Evolutionary conservation across 108 stramenopile genomes (phyloP).

Genomic region (Thalassiosira profunda): DNA sequence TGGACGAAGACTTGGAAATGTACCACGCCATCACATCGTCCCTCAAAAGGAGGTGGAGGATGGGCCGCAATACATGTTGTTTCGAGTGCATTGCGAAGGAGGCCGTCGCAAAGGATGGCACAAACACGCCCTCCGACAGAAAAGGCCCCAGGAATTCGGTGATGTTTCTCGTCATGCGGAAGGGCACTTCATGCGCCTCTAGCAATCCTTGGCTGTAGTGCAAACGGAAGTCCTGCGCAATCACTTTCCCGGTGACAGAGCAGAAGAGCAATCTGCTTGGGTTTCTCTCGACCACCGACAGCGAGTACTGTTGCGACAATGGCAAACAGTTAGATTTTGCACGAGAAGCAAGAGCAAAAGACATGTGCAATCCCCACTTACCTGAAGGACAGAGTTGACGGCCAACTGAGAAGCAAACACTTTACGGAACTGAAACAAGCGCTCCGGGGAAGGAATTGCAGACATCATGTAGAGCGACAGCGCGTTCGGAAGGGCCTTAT

Average conservation of each 20-base stretch:
- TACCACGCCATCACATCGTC: constrained; percentile 91
- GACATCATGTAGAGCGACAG: constrained; percentile 52
- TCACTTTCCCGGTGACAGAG: constrained; percentile 49
- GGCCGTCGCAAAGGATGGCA: constrained; percentile 65
- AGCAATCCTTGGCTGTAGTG: constrained; percentile 88
- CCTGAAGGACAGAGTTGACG: constrained; percentile 83
- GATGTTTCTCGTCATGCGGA: constrained; percentile 84
- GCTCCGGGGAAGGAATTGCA: constrained; percentile 51
- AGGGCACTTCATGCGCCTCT: constrained; percentile 69
- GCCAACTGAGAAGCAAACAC: constrained; percentile 79
- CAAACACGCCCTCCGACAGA: constrained; percentile 66
- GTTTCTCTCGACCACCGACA: constrained; percentile 75
- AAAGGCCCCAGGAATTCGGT: constrained; percentile 66
- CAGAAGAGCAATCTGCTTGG: constrained; percentile 74
- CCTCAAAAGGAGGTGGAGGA: constrained; percentile 72
- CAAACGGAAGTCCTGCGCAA: constrained; percentile 80
- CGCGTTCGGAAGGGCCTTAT: constrained; percentile 47
- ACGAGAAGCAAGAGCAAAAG: too few relatives aligned
- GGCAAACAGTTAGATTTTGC: too few relatives aligned
- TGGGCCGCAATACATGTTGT: constrained; percentile 66
- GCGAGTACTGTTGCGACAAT: too few relatives aligned
- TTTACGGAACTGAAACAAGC: constrained; percentile 70
- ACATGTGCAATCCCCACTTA: too few relatives aligned
- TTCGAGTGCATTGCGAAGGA: constrained; percentile 63
- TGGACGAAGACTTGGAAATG: constrained; percentile 73